These are phyloP conservation scores for Bretschneidera sinensis DNA, from an alignment of 345 rosid genomes.

Conservation along the genomic window DNA sequence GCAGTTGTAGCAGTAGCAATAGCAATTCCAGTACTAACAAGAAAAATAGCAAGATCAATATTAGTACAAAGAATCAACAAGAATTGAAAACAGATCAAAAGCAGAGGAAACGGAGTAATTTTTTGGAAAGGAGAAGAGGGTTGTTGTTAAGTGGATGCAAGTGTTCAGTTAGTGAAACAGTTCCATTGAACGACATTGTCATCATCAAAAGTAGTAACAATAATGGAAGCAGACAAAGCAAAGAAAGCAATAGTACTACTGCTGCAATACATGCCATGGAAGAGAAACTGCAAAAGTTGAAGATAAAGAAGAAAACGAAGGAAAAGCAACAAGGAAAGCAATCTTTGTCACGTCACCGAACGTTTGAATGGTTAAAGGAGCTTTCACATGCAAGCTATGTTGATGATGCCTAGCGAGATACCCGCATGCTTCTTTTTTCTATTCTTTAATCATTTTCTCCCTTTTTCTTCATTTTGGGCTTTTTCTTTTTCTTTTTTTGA, in stretches of 20 bases:
- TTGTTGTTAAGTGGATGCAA: slow-evolving; percentile 52
- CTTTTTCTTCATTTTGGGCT: slow-evolving; percentile 12
- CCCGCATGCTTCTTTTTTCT: slow-evolving; percentile 24
- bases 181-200: slow-evolving; percentile 27
- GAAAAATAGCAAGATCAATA: slow-evolving; percentile 5
- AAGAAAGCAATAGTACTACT: background rate
- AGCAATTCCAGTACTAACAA: slow-evolving; percentile 33
- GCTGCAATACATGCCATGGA: slow-evolving; percentile 12
- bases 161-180: slow-evolving; percentile 58
- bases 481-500: background rate
- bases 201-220: slow-evolving; percentile 17
- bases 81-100: slow-evolving; percentile 11
- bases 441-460: slow-evolving; percentile 22
- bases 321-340: slow-evolving; percentile 49
- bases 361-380: slow-evolving; percentile 85
- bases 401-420: slow-evolving; percentile 25
- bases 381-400: slow-evolving; percentile 54
- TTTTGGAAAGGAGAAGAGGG: slow-evolving; percentile 30
- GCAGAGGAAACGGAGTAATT: slow-evolving; percentile 14
- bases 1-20: slow-evolving; percentile 48
- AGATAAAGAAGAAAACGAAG: slow-evolving; percentile 36
- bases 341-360: slow-evolving; percentile 60
- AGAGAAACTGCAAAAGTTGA: slow-evolving; percentile 28
- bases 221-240: background rate
- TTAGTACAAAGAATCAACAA: background rate